phyloP scores from a whole-genome alignment of 257 asterid genomes.

The Solanum tarapatanum region DNA sequence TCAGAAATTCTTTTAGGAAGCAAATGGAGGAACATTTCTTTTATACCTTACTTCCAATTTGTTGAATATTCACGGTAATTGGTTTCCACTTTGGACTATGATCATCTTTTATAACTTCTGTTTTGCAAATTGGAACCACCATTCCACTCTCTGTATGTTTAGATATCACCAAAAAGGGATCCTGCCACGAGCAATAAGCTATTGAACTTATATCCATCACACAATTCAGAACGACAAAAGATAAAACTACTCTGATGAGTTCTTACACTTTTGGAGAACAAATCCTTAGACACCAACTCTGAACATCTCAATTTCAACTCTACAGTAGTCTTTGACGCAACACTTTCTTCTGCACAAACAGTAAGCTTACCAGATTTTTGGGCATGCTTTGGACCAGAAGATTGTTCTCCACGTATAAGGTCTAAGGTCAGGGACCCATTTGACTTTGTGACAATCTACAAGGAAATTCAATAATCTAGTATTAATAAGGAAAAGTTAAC shows the following conservation, averaged over 20 bases:
- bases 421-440: conserved; percentile 50
- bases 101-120: conserved; percentile 85
- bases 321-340: conserved; percentile 66
- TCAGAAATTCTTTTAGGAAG: neutral
- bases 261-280: conserved; percentile 91
- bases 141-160: conserved; percentile 58
- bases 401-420: conserved; percentile 35
- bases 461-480: neutral
- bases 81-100: conserved; percentile 83
- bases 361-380: conserved; percentile 54
- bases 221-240: neutral
- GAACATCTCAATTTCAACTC: conserved; percentile 82
- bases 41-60: conserved; percentile 93
- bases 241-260: neutral
- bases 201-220: neutral
- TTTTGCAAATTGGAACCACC: conserved; percentile 80
- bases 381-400: conserved; percentile 30
- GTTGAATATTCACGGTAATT: conserved; percentile 61
- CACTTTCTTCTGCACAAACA: conserved; percentile 75
- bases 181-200: conserved; percentile 43
- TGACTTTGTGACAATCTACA: conserved; percentile 62
- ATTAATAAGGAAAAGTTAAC: neutral
- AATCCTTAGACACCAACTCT: conserved; percentile 77
- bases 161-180: conserved; percentile 81
- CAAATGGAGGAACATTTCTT: neutral